Evolutionary conservation across 306 rosid species (phyloP).

Genomic region (Potentilla sterilis): DNA sequence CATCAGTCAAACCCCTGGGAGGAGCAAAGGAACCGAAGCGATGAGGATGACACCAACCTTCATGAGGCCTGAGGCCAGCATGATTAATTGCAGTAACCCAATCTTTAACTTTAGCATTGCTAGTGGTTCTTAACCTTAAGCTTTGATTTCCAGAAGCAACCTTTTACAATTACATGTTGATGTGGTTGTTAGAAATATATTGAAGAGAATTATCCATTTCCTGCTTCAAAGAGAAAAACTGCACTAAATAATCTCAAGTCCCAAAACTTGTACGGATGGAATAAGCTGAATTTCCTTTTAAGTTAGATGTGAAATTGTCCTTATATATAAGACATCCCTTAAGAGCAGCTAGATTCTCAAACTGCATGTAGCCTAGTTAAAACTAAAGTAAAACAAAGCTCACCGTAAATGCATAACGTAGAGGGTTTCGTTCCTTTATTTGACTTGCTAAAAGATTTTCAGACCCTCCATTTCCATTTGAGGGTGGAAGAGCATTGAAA

Average conservation of each 20-base stretch:
- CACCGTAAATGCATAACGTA: conserved; percentile 42
- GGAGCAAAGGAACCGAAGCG: conserved; percentile 50
- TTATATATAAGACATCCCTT: neutral
- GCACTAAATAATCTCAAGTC: neutral
- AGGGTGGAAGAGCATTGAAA: conserved; percentile 32
- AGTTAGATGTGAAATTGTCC: neutral
- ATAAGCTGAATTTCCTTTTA: neutral
- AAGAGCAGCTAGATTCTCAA: conserved; percentile 1
- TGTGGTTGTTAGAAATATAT: neutral
- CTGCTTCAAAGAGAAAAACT: neutral
- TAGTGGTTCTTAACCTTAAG: conserved; percentile 42
- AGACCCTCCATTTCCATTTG: conserved; percentile 25
- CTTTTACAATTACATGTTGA: conserved; percentile 23
- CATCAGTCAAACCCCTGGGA: conserved; percentile 44
- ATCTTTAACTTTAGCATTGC: conserved; percentile 35
- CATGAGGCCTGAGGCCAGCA: conserved; percentile 38
- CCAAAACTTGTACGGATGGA: neutral
- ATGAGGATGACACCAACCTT: conserved; percentile 49
- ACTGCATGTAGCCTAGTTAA: neutral
- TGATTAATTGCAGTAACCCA: conserved; percentile 45
- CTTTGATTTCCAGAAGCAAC: conserved; percentile 37
- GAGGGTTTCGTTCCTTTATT: conserved; percentile 39
- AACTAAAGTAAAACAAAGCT: neutral
- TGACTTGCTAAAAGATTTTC: conserved; percentile 35
- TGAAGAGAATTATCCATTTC: neutral